Evolutionary conservation across 2,329 filamentous ascomycete species (phyloP).

Genomic region (Cryphonectria radicalis): DNA sequence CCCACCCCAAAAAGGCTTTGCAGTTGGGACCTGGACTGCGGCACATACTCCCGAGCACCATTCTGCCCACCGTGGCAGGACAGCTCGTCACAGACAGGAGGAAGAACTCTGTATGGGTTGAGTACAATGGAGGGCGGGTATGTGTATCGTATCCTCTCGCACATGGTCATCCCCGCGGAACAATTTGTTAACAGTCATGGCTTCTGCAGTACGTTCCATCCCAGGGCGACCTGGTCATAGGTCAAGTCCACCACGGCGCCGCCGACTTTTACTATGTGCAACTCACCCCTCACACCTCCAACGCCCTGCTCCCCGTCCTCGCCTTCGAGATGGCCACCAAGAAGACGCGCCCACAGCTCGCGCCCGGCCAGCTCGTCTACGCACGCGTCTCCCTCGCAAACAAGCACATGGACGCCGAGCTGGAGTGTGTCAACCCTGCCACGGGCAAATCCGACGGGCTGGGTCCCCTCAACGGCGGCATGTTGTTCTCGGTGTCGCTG

Average conservation of each 20-base stretch:
- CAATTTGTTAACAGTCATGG: slow-evolving; percentile 37
- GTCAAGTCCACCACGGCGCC: slow-evolving; percentile 76
- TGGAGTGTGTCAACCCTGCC: slow-evolving; percentile 84
- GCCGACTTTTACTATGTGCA: slow-evolving; percentile 80
- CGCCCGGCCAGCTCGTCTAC: slow-evolving; percentile 80
- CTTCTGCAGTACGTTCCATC: slow-evolving; percentile 72
- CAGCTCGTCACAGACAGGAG: slow-evolving; percentile 68
- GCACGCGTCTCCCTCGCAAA: slow-evolving; percentile 79
- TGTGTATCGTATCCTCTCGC: slow-evolving; percentile 43
- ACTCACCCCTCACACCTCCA: slow-evolving; percentile 67
- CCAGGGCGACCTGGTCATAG: slow-evolving; percentile 85
- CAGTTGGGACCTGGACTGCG: slow-evolving; percentile 84
- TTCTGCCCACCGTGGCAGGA: slow-evolving; percentile 70
- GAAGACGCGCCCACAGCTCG: slow-evolving; percentile 84
- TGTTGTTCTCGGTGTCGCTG: slow-evolving; percentile 80
- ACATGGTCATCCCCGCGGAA: slow-evolving; percentile 51
- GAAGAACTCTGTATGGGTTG: slow-evolving; percentile 81
- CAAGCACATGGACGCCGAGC: slow-evolving; percentile 79
- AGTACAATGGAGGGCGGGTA: slow-evolving; percentile 72
- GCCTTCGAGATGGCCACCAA: slow-evolving; percentile 93
- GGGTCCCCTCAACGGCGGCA: slow-evolving; percentile 81
- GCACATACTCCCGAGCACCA: slow-evolving; percentile 76
- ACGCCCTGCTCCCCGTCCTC: slow-evolving; percentile 78
- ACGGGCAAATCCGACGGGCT: slow-evolving; percentile 90
- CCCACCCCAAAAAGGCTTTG: slow-evolving; percentile 69